A percentile compares a stretch with the other conserved stretches of the same genome.
These are phyloP conservation scores for Aspergillus calidoustus DNA, from an alignment of 2,329 filamentous ascomycete species.

Conservation along the genomic window DNA sequence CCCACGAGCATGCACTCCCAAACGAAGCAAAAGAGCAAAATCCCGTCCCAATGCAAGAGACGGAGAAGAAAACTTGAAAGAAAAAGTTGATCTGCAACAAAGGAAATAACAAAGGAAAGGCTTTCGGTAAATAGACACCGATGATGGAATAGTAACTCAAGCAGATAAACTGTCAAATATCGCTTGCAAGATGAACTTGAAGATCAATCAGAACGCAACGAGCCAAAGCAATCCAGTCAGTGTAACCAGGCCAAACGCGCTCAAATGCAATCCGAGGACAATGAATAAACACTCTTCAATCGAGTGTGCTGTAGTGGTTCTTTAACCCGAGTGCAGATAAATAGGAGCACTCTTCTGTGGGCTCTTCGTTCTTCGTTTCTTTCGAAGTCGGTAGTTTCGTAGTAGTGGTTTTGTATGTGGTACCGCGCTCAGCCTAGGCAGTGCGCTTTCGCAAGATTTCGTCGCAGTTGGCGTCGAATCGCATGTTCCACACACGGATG, in stretches of 20 bases:
- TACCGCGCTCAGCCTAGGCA: slow-evolving; percentile 38
- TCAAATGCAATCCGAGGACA: slow-evolving; percentile 40
- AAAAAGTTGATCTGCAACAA: slow-evolving; percentile 15
- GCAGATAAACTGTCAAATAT: slow-evolving; percentile 22
- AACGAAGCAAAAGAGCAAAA: slow-evolving; percentile 24
- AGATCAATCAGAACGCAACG: slow-evolving; percentile 30
- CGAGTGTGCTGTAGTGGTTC: slow-evolving; percentile 1
- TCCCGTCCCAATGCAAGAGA: slow-evolving; percentile 29
- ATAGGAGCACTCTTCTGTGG: not conserved
- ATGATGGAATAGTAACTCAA: slow-evolving; percentile 5
- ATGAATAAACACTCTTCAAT: slow-evolving; percentile 1
- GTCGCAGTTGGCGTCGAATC: slow-evolving; percentile 95
- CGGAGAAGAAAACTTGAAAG: slow-evolving; percentile 12
- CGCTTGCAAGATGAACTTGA: slow-evolving; percentile 4
- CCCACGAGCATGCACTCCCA: slow-evolving; percentile 30
- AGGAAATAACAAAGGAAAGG: slow-evolving; percentile 26
- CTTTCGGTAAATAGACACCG: slow-evolving; percentile 26
- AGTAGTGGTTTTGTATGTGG: not conserved
- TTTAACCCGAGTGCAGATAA: slow-evolving; percentile 1
- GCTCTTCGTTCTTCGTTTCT: not conserved
- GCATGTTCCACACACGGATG: slow-evolving; percentile 85
- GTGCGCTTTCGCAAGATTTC: slow-evolving; percentile 71
- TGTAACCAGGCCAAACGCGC: slow-evolving; percentile 39
- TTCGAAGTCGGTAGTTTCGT: slow-evolving; percentile 11
- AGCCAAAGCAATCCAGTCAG: slow-evolving; percentile 37